Base-by-base conservation (phyloP, 805 yeast genomes). In the Sugiyamaella mastotermitis region DNA sequence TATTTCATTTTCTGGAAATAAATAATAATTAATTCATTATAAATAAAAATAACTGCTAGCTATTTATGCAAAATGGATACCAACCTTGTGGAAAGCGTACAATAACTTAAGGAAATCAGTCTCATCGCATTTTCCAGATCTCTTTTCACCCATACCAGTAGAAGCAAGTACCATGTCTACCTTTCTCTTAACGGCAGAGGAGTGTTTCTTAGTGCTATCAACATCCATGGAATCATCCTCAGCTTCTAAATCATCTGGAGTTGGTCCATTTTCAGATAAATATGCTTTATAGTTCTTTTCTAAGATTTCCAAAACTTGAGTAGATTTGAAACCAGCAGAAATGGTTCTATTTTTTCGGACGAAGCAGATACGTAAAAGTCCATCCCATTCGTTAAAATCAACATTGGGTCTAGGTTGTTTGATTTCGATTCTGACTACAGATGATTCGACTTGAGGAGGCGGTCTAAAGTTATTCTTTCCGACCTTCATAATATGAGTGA, bases 401-500 rank as follows among this genome's bases (percentile, higher is more conserved):
- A 92, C 78, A 47, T 83, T 78, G n/a, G 98, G 98, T 51, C 96
- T 76, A 37, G 97, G 98, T 40, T 63, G 71, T 61, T 92, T 92
- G 41, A 92, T 80, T 61, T 90, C 97, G 25, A 92, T 77, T 55
- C 95, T 74, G 14, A 92, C 97, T 33, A 92, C 98, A 24, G 94
- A 81, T 0, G 97, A 87, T 61, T 92, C 98, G 41, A 92, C 98
- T 61, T 92, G 88, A 42, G 98, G 98, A 8, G 98, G 98, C 17
- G 98, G 98, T 52, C 96, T 73, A 69, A 92, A 92, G 57, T 92
- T 92, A 58, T 92, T 92, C 57, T 79, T 83, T 17, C 97, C 97
- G 21, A 92, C 98, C 62, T 92, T 92, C 98, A 92, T 92, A 38
- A 92, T 84, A 60, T 92, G 98, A 5, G 94, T 87, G 11, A 92